These are phyloP conservation scores for Paecilomyces niveus DNA, from an alignment of 2,329 filamentous ascomycete species.

Conservation along the genomic window DNA sequence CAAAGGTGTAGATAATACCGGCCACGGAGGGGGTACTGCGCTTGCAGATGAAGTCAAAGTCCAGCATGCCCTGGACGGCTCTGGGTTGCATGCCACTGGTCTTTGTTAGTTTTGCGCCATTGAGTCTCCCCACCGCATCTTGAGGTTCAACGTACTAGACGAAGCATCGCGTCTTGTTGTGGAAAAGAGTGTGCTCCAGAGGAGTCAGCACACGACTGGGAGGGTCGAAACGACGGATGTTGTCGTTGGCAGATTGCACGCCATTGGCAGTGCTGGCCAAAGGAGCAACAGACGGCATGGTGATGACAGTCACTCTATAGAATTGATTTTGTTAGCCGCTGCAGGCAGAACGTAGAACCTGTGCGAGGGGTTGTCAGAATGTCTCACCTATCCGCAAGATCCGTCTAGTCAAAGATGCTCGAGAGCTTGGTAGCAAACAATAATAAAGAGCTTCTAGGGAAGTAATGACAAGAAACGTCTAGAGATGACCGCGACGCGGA, in stretches of 20 bases:
- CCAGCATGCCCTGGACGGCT: slow-evolving; percentile 87
- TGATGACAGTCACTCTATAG: slow-evolving; percentile 19
- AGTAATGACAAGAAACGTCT: slow-evolving; percentile 3
- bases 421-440: neutral
- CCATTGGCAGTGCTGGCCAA: slow-evolving; percentile 45
- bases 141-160: slow-evolving; percentile 63
- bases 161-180: slow-evolving; percentile 99
- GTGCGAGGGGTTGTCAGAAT: too few species aligned
- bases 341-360: neutral
- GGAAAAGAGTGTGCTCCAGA: slow-evolving; percentile 86
- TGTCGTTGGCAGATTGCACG: slow-evolving; percentile 80
- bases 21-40: slow-evolving; percentile 91
- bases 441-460: neutral
- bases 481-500: slow-evolving; percentile 9
- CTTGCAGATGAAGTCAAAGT: slow-evolving; percentile 99
- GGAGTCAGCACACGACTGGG: slow-evolving; percentile 90
- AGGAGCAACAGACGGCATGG: slow-evolving; percentile 51
- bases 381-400: neutral
- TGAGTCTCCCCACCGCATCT: slow-evolving; percentile 4
- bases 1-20: slow-evolving; percentile 99
- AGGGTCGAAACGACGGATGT: slow-evolving; percentile 92
- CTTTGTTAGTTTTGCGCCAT: slow-evolving; percentile 17
- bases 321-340: neutral
- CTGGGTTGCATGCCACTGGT: slow-evolving; percentile 84
- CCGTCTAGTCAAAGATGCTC: neutral